Conservation (phyloP, 1,139 yeast species). For the Kazachstania sp. region DNA sequence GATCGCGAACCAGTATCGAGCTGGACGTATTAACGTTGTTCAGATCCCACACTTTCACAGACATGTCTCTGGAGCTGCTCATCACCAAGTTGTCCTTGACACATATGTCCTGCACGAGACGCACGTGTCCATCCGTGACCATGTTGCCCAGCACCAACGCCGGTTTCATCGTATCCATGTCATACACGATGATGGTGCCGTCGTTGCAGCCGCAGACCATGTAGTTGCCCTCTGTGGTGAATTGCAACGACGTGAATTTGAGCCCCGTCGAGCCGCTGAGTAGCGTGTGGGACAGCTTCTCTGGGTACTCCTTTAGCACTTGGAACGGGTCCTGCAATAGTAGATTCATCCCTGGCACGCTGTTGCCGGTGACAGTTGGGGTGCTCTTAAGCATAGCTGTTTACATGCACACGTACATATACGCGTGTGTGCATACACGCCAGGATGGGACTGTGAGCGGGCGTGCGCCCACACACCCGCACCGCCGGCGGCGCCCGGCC, state of each 20-base stretch:
- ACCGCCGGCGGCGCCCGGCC: no score
- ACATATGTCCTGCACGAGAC: conserved; percentile 66
- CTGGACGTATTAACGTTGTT: not conserved
- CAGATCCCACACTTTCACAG: conserved; percentile 74
- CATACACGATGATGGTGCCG: conserved; percentile 74
- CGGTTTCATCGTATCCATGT: conserved; percentile 49
- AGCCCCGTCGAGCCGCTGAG: conserved; percentile 3
- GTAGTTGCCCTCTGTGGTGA: conserved; percentile 75
- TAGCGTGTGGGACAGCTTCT: conserved; percentile 60
- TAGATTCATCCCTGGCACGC: conserved; percentile 53
- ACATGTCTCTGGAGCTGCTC: conserved; percentile 81
- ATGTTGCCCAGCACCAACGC: conserved; percentile 31
- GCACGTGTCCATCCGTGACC: conserved; percentile 54
- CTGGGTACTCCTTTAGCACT: conserved; percentile 89
- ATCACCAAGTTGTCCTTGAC: conserved; percentile 38
- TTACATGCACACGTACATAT: not conserved
- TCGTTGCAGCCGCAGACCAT: conserved; percentile 77
- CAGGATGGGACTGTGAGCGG: no score
- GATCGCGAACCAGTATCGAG: conserved; percentile 53
- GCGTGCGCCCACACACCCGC: no score
- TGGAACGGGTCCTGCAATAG: conserved; percentile 89
- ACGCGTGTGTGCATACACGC: not conserved
- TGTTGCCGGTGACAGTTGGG: no score
- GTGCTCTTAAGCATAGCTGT: no score
- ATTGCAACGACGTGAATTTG: conserved; percentile 71